Conservation (phyloP, 2,329 filamentous ascomycete genomes). For the Diaporthe aspalathi region DNA sequence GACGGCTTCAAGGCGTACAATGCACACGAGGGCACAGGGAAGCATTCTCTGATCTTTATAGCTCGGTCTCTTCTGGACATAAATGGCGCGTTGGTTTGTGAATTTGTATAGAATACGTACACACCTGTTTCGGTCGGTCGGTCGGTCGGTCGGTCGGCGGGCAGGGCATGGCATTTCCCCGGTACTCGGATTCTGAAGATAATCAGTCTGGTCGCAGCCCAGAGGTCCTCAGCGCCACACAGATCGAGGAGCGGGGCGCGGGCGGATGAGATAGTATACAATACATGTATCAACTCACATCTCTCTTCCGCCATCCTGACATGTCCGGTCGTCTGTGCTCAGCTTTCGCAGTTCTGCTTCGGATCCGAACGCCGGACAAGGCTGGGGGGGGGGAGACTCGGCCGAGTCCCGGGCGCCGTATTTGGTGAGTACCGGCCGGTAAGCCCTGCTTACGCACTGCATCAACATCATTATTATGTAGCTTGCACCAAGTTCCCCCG, state of each 20-base stretch:
- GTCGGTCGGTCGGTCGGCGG: conserved; percentile 4
- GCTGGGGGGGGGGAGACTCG: background rate
- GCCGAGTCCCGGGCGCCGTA: background rate
- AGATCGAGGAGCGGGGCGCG: background rate
- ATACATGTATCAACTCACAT: conserved; percentile 24
- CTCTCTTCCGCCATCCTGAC: background rate
- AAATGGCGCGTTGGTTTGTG: conserved; percentile 18
- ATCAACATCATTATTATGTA: background rate
- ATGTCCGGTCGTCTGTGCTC: background rate
- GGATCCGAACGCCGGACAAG: background rate
- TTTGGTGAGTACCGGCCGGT: too few relatives aligned
- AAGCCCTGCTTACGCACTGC: too few relatives aligned
- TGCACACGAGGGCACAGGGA: background rate
- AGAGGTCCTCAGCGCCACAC: background rate
- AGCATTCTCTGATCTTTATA: too few relatives aligned
- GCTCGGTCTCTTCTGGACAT: background rate
- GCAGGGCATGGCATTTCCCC: conserved; percentile 9
- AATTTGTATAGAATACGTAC: conserved; percentile 24
- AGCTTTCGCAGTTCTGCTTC: background rate
- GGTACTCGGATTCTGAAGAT: conserved; percentile 15
- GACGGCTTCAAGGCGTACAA: background rate
- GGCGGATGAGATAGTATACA: conserved; percentile 3
- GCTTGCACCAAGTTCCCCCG: background rate
- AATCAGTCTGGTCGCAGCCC: conserved; percentile 1
- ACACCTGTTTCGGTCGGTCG: background rate